Percentiles rank a stretch among this genome's conserved stretches.
These are phyloP conservation scores for Rhododendron williamsianum DNA, from an alignment of 148 eudicot species.

Conservation along the genomic window DNA sequence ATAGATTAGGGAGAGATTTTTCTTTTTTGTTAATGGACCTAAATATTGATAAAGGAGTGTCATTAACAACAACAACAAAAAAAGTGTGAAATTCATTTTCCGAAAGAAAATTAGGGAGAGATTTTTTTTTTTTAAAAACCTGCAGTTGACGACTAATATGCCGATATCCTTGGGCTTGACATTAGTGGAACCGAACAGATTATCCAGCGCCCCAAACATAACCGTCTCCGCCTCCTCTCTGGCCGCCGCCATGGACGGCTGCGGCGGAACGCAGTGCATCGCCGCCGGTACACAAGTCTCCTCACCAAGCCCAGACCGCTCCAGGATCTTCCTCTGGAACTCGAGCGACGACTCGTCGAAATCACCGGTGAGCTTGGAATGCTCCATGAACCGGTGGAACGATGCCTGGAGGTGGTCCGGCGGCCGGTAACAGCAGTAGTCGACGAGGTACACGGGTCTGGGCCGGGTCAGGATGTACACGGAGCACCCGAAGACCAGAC, in stretches of 20 bases:
- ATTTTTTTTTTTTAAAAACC: background rate
- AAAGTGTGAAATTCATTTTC: too few relatives aligned
- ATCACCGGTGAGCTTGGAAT: conserved; percentile 31
- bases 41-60: too few relatives aligned
- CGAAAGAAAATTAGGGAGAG: background rate
- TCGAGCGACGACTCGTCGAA: conserved; percentile 48
- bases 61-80: too few relatives aligned
- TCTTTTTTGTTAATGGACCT: too few relatives aligned
- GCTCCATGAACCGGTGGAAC: conserved; percentile 32
- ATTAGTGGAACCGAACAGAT: conserved; percentile 29
- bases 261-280: conserved; percentile 49
- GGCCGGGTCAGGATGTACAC: conserved; percentile 47
- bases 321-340: conserved; percentile 52
- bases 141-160: conserved; percentile 51
- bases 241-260: conserved; percentile 53
- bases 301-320: conserved; percentile 55
- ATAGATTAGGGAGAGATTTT: too few relatives aligned
- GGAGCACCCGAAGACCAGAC: conserved; percentile 40
- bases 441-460: conserved; percentile 43
- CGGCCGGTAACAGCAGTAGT: conserved; percentile 46
- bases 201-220: conserved; percentile 48
- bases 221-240: conserved; percentile 50
- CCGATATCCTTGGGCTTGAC: conserved; percentile 48
- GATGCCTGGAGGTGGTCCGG: conserved; percentile 29
- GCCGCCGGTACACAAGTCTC: conserved; percentile 48